Conservation (phyloP, 2,329 filamentous ascomycete genomes). For the Cladosporium halotolerans region DNA sequence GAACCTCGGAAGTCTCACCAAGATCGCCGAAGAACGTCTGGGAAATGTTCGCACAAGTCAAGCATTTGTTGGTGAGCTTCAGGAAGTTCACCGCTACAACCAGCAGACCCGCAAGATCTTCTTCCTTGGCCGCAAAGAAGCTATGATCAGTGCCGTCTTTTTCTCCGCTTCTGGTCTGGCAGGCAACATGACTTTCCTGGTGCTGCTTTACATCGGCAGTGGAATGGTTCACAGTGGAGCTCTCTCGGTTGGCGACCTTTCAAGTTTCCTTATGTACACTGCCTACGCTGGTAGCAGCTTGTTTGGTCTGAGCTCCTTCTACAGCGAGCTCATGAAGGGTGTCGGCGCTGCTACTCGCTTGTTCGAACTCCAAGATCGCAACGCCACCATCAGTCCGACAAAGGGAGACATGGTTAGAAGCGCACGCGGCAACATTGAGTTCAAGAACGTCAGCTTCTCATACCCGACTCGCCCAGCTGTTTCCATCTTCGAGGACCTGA, state of each 20-base stretch:
- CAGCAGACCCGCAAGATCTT: constrained; percentile 89
- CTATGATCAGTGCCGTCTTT: constrained; percentile 83
- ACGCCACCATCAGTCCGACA: constrained; percentile 81
- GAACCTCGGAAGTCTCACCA: constrained; percentile 85
- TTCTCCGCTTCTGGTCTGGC: constrained; percentile 82
- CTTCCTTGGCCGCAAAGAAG: constrained; percentile 76
- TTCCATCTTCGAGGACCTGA: constrained; percentile 78
- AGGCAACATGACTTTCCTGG: constrained; percentile 93
- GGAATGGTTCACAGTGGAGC: constrained; percentile 79
- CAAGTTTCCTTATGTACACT: constrained; percentile 98
- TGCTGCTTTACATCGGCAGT: constrained; percentile 82
- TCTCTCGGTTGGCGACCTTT: constrained; percentile 86
- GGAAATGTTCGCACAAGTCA: constrained; percentile 96
- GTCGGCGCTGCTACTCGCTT: constrained; percentile 93
- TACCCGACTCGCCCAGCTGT: constrained; percentile 94
- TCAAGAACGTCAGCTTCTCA: constrained; percentile 77
- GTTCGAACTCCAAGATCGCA: constrained; percentile 89
- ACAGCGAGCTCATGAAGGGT: constrained; percentile 98
- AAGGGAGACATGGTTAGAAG: constrained; percentile 72
- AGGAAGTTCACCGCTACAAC: constrained; percentile 88
- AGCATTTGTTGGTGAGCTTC: constrained; percentile 87
- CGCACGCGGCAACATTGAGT: constrained; percentile 81
- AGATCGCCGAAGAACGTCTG: constrained; percentile 95
- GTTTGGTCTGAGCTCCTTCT: constrained; percentile 91
- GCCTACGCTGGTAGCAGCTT: constrained; percentile 80